phyloP scores from a whole-genome alignment of 495 filamentous ascomycete genomes.

The Wilcoxina mikolae region DNA sequence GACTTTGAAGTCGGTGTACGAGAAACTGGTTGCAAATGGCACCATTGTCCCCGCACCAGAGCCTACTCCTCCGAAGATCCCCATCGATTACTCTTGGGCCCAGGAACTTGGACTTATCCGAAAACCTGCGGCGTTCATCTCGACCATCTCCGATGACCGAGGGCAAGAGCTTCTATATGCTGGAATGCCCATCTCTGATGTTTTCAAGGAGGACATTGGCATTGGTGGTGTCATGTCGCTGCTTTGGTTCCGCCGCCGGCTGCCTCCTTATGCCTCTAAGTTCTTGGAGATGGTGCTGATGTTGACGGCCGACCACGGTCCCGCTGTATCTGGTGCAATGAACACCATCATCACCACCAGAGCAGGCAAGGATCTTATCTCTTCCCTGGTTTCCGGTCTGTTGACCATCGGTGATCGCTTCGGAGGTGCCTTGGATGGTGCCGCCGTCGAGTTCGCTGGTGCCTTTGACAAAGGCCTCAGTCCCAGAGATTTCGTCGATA shows the following conservation, averaged over 20 bases:
- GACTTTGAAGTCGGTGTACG: slow-evolving; percentile 61
- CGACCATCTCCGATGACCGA: slow-evolving; percentile 98
- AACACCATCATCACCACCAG: slow-evolving; percentile 99
- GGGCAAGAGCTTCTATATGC: slow-evolving; percentile 97
- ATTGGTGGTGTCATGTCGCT: slow-evolving; percentile 99
- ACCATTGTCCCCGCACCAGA: slow-evolving; percentile 72
- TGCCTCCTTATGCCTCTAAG: slow-evolving; percentile 89
- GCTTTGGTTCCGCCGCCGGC: slow-evolving; percentile 97
- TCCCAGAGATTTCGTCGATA: slow-evolving; percentile 97
- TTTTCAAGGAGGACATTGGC: slow-evolving; percentile 96
- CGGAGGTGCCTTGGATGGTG: slow-evolving; percentile 94
- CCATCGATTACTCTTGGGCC: slow-evolving; percentile 98
- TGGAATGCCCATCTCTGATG: slow-evolving; percentile 97
- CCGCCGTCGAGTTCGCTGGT: slow-evolving; percentile 95
- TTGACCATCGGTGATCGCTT: slow-evolving; percentile 96
- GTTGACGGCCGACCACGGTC: slow-evolving; percentile 98
- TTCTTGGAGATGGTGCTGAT: slow-evolving; percentile 99
- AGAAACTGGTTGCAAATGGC: slow-evolving; percentile 68
- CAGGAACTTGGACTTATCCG: slow-evolving; percentile 98
- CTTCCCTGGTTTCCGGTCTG: slow-evolving; percentile 84
- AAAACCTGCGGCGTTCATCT: slow-evolving; percentile 99
- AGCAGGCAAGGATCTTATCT: slow-evolving; percentile 97
- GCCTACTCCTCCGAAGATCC: slow-evolving; percentile 93
- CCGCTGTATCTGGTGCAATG: slow-evolving; percentile 97
- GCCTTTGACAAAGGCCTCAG: slow-evolving; percentile 95